Percentiles rank a stretch among this genome's conserved stretches.
Conservation (phyloP, 352 stramenopile genomes). For the Pythium insidiosum region DNA sequence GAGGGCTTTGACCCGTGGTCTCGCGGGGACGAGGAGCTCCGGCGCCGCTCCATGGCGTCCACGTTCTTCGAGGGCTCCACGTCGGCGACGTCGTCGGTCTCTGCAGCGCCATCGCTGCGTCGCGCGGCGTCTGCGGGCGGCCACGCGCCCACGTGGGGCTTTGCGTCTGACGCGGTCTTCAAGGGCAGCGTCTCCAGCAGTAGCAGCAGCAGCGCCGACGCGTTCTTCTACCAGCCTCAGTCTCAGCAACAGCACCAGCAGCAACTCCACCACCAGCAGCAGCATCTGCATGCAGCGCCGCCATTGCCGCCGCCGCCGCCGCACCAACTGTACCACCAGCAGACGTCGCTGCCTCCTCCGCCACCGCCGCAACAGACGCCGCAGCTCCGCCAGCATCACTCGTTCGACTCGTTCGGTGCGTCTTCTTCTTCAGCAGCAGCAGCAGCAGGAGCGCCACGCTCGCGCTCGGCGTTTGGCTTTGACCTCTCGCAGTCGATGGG, state of each 20-base stretch:
- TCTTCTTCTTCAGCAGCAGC: no score
- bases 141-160: neutral
- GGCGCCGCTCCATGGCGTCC: no score
- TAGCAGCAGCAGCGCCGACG: neutral
- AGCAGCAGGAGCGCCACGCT: neutral
- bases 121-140: no score
- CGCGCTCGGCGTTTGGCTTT: constrained; percentile 11
- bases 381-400: no score
- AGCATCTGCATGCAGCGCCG: neutral
- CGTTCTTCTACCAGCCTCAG: neutral
- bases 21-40: no score
- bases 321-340: neutral
- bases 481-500: constrained; percentile 35
- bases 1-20: no score
- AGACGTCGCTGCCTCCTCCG: neutral
- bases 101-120: no score
- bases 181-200: neutral
- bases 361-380: neutral
- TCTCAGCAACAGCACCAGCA: constrained; percentile 1
- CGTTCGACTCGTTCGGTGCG: no score
- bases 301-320: neutral
- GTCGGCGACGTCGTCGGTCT: no score
- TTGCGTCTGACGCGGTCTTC: neutral
- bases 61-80: no score
- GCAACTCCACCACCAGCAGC: neutral